Evolutionary conservation across 2,329 filamentous ascomycete genomes (phyloP).

Genomic region (Microdochium paspali): DNA sequence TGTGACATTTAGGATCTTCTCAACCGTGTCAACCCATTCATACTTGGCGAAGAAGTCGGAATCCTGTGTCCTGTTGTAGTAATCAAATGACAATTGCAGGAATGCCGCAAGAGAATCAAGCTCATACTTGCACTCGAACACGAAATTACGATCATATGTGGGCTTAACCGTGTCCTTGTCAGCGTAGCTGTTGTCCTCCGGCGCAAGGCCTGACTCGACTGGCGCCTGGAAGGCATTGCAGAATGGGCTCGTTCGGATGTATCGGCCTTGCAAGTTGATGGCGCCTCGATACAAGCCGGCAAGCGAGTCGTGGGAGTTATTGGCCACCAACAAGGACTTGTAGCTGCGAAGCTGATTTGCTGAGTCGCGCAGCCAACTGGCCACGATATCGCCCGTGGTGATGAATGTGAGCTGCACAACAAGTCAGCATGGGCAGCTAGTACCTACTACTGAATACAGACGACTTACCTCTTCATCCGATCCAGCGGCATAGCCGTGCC

Average conservation of each 20-base stretch:
- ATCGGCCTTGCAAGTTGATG: conserved; percentile 63
- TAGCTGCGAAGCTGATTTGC: conserved; percentile 66
- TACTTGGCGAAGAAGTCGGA: conserved; percentile 62
- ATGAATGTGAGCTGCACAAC: conserved; percentile 62
- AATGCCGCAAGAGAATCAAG: conserved; percentile 86
- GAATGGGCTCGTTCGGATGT: conserved; percentile 62
- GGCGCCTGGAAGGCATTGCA: conserved; percentile 91
- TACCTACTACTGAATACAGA: background rate
- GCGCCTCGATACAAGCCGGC: conserved; percentile 60
- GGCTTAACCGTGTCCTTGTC: conserved; percentile 51
- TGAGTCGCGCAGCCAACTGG: conserved; percentile 83
- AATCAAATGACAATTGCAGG: conserved; percentile 71
- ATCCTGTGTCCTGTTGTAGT: conserved; percentile 65
- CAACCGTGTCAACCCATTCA: conserved; percentile 64
- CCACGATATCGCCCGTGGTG: conserved; percentile 77
- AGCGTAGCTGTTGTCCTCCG: conserved; percentile 46
- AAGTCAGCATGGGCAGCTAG: background rate
- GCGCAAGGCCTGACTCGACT: conserved; percentile 56
- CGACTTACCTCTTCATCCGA: conserved; percentile 15
- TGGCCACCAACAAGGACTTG: conserved; percentile 48
- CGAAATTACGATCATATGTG: conserved; percentile 56
- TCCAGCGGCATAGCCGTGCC: conserved; percentile 55
- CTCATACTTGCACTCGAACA: conserved; percentile 96
- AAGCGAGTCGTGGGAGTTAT: conserved; percentile 44
- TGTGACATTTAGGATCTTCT: conserved; percentile 44